Conservation (phyloP, 441 rosid genomes). For the Francoa sonchifolia region DNA sequence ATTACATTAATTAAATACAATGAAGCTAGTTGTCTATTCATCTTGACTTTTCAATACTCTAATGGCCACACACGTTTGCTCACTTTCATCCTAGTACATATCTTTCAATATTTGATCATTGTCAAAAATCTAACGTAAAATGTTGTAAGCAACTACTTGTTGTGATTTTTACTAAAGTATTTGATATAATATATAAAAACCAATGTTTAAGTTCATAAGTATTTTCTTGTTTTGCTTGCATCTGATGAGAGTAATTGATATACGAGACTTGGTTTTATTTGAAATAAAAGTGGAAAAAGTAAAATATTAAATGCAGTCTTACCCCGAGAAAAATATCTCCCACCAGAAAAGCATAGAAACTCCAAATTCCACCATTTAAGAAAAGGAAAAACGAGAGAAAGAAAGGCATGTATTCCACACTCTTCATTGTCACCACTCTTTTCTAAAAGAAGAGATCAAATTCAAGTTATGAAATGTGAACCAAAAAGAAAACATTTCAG, state of each 20-base stretch:
- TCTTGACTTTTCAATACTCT: background rate
- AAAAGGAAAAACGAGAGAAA: constrained; percentile 9
- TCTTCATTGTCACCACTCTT: constrained; percentile 9
- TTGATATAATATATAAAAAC: too few relatives aligned
- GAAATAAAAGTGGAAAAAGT: background rate
- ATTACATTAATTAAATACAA: background rate
- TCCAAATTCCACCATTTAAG: constrained; percentile 14
- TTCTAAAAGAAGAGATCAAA: background rate
- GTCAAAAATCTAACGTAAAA: too few relatives aligned
- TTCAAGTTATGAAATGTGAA: background rate
- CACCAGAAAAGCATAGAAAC: constrained; percentile 4
- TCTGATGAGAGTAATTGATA: background rate
- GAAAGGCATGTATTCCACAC: constrained; percentile 15
- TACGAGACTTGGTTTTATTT: too few relatives aligned
- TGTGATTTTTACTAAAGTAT: too few relatives aligned
- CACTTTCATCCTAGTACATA: too few relatives aligned
- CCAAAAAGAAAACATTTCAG: too few relatives aligned
- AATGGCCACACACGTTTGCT: background rate
- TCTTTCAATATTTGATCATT: too few relatives aligned
- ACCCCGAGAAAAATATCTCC: constrained; percentile 8
- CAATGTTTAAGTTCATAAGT: too few relatives aligned
- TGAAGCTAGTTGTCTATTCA: background rate
- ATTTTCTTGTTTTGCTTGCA: too few relatives aligned
- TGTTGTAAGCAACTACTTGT: too few relatives aligned
- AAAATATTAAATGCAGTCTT: background rate